Evolutionary conservation across 2,329 filamentous ascomycete genomes (phyloP), one percentile per base, ranked within the genome.

Genomic region (Emmonsiellopsis sp.): DNA sequence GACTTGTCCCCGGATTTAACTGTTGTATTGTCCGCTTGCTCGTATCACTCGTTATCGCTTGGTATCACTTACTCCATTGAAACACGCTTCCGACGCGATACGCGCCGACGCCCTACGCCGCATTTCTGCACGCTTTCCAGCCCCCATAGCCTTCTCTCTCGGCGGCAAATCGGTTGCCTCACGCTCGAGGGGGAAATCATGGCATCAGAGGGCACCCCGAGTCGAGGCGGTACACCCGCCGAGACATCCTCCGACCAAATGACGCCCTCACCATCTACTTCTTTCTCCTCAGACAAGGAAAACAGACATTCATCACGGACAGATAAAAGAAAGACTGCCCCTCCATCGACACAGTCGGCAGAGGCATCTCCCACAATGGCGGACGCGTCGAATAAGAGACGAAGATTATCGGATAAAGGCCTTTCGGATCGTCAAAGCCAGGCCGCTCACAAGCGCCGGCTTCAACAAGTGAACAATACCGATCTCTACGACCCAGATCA

Each of bases 401-500:
- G 55, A 40, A 54, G 54, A 36, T 17, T 59, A 8, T 57, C 56
- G 7, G 53, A 54, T n/a, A 56, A 46, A 42, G 50, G 39, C 8
- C 6, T 21, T 31, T 17, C 14, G 2, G 48, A 42, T 43, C 36
- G 34, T 32, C 27, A 52, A 4, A 56, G 45, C 40, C 56, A 56
- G 34, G 42, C 44, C 2, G 42, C 51, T 32, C 54, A 58, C 32
- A 42, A 43, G 51, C 45, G 51, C 13, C 51, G 21, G 8, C 36
- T 56, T 6, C 39, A 43, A 17, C 39, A 54, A 13, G 39, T 51
- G 17, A 45, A 53, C n/a, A 75, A 81, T 32, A 71, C 76, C 6
- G 56, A 70, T 51, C 78, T 71, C 59, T 93, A 88, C 67, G 85
- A 95, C 64, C 89, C 88, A 0, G 83, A 91, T 55, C 90, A 95